A percentile compares a stretch with the other conserved stretches of the same genome.
These are phyloP conservation scores for Suhomyces panamericanus DNA, from an alignment of 1,139 yeast species.

Conservation along the genomic window DNA sequence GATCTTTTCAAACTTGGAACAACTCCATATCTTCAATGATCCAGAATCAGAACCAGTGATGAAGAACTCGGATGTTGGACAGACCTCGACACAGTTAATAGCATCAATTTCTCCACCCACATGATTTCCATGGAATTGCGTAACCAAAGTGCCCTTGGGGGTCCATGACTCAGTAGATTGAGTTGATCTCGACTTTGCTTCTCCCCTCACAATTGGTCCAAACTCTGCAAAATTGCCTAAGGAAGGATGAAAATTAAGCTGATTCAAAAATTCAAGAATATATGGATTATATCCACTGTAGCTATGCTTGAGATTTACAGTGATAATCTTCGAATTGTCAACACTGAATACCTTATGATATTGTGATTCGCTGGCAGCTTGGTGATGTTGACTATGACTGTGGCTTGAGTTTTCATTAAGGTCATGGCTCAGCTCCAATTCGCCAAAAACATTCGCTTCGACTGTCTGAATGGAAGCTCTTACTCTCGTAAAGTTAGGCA, in stretches of 20 bases:
- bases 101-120: conserved; percentile 29
- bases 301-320: conserved; percentile 49
- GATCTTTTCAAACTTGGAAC: conserved; percentile 61
- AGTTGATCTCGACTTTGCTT: conserved; percentile 5
- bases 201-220: conserved; percentile 39
- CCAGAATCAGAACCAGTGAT: conserved; percentile 82
- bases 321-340: conserved; percentile 36
- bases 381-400: conserved; percentile 20
- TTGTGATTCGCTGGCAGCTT: conserved; percentile 11
- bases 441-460: conserved; percentile 64
- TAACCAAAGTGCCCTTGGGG: conserved; percentile 55
- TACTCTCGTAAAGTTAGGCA: conserved; percentile 36
- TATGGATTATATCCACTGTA: conserved; percentile 69
- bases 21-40: conserved; percentile 74
- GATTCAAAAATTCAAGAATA: conserved; percentile 56
- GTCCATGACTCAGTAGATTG: conserved; percentile 18
- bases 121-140: conserved; percentile 41
- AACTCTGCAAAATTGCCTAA: conserved; percentile 68
- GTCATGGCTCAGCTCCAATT: conserved; percentile 41
- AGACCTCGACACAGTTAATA: conserved; percentile 55
- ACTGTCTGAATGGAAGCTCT: conserved; percentile 57
- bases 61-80: conserved; percentile 67
- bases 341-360: conserved; percentile 37
- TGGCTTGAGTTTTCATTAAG: conserved; percentile 20
- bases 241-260: conserved; percentile 55